Conservation (phyloP, 805 yeast genomes). For the Pichia exigua region DNA sequence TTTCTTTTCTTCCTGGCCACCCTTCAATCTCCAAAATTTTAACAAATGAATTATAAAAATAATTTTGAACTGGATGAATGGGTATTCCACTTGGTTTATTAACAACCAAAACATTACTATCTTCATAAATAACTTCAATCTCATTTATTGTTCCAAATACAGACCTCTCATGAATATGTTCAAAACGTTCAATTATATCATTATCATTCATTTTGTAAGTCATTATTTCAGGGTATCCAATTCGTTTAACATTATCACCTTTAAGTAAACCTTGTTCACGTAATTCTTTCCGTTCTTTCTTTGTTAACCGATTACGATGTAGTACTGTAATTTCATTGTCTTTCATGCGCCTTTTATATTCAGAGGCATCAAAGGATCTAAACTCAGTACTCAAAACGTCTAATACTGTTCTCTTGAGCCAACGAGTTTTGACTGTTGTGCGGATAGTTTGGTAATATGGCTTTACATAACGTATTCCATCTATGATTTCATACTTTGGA, state of each 20-base stretch:
- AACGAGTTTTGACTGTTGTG: conserved; percentile 37
- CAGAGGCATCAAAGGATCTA: conserved; percentile 20
- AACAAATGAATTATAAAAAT: conserved; percentile 36
- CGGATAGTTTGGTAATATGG: conserved; percentile 34
- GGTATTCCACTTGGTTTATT: conserved; percentile 49
- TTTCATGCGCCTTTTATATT: conserved; percentile 18
- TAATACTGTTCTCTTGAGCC: conserved; percentile 32
- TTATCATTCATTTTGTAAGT: conserved; percentile 16
- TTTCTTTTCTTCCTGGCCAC: not conserved
- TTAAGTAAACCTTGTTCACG: not conserved
- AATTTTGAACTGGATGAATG: conserved; percentile 45
- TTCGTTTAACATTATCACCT: not conserved
- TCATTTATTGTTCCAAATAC: not conserved
- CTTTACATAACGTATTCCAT: conserved; percentile 33
- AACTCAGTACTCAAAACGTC: conserved; percentile 36
- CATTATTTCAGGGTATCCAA: conserved; percentile 17
- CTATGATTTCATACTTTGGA: conserved; percentile 18
- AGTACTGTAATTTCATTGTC: conserved; percentile 15
- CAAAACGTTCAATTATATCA: conserved; percentile 21
- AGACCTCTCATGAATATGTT: conserved; percentile 28
- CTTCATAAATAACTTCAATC: conserved; percentile 17
- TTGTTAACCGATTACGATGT: conserved; percentile 13
- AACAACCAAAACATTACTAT: conserved; percentile 32
- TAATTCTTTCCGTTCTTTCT: conserved; percentile 11
- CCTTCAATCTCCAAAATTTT: conserved; percentile 35